A percentile compares a stretch with the other conserved stretches of the same genome.
Evolutionary conservation across 805 yeast genomes (phyloP).

Genomic region (Zygosaccharomyces bailii): DNA sequence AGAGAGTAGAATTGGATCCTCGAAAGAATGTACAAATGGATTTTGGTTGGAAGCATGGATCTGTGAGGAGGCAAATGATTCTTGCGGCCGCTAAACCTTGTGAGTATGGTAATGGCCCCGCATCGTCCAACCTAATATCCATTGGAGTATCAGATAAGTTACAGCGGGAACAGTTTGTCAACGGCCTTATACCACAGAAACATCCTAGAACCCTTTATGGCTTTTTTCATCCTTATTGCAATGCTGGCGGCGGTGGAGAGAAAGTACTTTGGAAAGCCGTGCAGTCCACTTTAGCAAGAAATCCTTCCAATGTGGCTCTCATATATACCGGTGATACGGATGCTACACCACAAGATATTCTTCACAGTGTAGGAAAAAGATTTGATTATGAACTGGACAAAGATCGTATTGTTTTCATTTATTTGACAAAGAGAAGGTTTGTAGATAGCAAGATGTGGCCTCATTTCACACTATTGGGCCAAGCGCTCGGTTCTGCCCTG

Average conservation of each 20-base stretch:
- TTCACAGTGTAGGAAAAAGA: conserved; percentile 50
- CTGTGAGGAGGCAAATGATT: conserved; percentile 40
- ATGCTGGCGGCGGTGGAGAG: conserved; percentile 98
- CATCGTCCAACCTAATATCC: conserved; percentile 10
- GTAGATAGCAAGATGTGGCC: conserved; percentile 77
- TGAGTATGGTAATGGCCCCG: conserved; percentile 23
- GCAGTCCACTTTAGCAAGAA: conserved; percentile 54
- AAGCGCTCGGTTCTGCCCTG: conserved; percentile 73
- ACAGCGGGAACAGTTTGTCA: conserved; percentile 16
- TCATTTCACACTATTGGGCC: conserved; percentile 77
- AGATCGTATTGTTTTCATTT: conserved; percentile 57
- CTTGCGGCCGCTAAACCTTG: conserved; percentile 33
- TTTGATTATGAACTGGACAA: conserved; percentile 55
- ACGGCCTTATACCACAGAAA: conserved; percentile 12
- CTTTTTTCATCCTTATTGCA: conserved; percentile 92
- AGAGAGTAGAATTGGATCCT: conserved; percentile 13
- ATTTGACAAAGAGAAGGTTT: conserved; percentile 50
- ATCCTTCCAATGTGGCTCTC: conserved; percentile 51
- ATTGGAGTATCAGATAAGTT: conserved; percentile 14
- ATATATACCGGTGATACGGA: conserved; percentile 70
- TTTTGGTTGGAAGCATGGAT: conserved; percentile 31
- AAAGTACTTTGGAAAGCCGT: conserved; percentile 95
- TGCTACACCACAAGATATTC: conserved; percentile 45
- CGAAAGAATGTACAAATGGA: conserved; percentile 18
- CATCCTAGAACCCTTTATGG: conserved; percentile 52